Evolutionary conservation across 352 stramenopile species (phyloP).

Genomic region (Blastocystis sp.): DNA sequence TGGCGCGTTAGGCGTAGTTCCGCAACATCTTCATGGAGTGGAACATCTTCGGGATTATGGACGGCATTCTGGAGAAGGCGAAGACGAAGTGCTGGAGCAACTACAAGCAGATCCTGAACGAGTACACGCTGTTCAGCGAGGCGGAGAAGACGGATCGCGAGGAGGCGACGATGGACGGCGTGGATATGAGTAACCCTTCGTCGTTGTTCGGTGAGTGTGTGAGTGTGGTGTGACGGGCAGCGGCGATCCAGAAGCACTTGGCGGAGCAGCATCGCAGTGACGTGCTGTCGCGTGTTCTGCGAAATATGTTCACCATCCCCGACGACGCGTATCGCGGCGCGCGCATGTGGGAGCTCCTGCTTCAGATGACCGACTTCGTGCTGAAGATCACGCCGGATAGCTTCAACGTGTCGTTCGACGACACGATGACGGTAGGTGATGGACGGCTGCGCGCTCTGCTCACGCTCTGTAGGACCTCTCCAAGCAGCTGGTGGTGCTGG

Average conservation of each 20-base stretch:
- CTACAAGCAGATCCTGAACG: not conserved
- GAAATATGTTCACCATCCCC: slow-evolving; percentile 48
- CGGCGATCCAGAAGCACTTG: slow-evolving; percentile 35
- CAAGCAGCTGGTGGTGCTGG: not conserved
- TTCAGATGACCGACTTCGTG: slow-evolving; percentile 39
- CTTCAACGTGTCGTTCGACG: slow-evolving; percentile 11
- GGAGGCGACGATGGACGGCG: slow-evolving; percentile 37
- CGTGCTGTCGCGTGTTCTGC: slow-evolving; percentile 16
- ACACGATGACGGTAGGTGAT: not conserved
- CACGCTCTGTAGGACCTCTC: slow-evolving; percentile 31
- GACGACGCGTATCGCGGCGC: slow-evolving; percentile 21
- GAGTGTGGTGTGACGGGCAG: not conserved
- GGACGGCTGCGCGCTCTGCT: not conserved
- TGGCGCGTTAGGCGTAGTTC: slow-evolving; percentile 16
- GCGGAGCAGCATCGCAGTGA: slow-evolving; percentile 22
- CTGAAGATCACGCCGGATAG: slow-evolving; percentile 9
- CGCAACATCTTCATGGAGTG: slow-evolving; percentile 47
- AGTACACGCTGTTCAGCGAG: slow-evolving; percentile 43
- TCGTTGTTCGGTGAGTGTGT: slow-evolving; percentile 26
- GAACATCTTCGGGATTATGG: slow-evolving; percentile 48
- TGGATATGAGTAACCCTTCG: slow-evolving; percentile 26
- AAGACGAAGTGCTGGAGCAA: not conserved
- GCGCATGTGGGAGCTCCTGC: slow-evolving; percentile 44
- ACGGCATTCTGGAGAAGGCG: slow-evolving; percentile 11
- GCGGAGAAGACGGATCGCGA: slow-evolving; percentile 42